Percentiles rank a stretch among this genome's conserved stretches.
Conservation (phyloP, 208 protist species). For the Acanthamoeba royreba region DNA sequence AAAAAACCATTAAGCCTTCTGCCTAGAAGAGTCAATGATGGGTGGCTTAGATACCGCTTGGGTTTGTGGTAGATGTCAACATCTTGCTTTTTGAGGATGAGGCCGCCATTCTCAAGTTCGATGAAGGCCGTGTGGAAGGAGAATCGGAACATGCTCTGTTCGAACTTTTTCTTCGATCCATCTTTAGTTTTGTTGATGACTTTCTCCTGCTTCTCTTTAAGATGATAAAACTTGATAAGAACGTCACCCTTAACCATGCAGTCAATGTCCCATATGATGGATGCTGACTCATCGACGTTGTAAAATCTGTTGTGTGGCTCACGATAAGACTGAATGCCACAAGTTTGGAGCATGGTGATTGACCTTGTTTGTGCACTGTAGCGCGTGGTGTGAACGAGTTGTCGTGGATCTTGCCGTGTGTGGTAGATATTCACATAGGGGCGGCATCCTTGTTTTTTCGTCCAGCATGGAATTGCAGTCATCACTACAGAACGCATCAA, state of each 20-base stretch:
- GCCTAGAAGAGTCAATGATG: neutral
- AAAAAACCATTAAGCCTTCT: neutral
- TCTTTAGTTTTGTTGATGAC: neutral
- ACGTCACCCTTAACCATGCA: conserved; percentile 26
- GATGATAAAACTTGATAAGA: neutral
- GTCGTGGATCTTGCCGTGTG: neutral
- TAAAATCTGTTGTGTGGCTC: neutral
- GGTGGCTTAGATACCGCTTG: neutral
- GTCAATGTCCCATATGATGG: neutral
- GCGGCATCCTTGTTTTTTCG: neutral
- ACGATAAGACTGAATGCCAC: neutral
- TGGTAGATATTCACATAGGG: conserved; percentile 27
- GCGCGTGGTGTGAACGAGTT: neutral
- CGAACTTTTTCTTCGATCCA: neutral
- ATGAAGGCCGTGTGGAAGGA: conserved; percentile 15
- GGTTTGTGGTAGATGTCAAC: conserved; percentile 20
- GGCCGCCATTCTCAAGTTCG: neutral
- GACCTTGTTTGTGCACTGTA: neutral
- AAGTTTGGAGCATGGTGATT: neutral
- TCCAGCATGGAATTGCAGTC: neutral
- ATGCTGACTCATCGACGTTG: neutral
- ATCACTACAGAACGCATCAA: neutral
- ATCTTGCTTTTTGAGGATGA: neutral
- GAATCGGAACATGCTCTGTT: conserved; percentile 8
- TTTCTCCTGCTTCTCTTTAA: neutral